Percentiles rank a stretch among this genome's conserved stretches.
These are phyloP conservation scores for Akanthomyces uredinophilus DNA, from an alignment of 2,329 filamentous ascomycete species.

Conservation along the genomic window DNA sequence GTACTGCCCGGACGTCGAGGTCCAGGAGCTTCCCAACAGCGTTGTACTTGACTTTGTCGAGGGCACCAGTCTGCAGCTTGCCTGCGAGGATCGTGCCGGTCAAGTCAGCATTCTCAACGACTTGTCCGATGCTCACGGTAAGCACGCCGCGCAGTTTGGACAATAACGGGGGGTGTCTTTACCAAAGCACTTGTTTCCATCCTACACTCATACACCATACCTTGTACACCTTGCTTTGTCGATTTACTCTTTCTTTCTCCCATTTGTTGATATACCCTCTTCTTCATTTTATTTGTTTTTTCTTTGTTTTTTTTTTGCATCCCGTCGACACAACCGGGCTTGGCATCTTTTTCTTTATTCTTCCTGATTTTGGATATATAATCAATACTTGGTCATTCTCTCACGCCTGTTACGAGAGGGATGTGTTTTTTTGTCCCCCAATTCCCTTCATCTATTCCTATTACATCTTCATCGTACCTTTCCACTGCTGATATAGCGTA, in stretches of 20 bases:
- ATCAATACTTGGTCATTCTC: neutral
- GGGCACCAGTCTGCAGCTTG: conserved; percentile 57
- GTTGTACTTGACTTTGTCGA: conserved; percentile 57
- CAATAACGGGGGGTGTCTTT: conserved; percentile 20
- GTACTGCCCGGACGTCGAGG: conserved; percentile 80
- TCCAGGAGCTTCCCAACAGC: conserved; percentile 89
- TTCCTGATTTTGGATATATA: neutral
- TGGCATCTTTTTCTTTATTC: neutral
- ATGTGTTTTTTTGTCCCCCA: neutral
- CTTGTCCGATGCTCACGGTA: conserved; percentile 33
- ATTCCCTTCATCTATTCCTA: neutral
- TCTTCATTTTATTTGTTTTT: conserved; percentile 2
- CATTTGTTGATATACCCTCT: conserved; percentile 14
- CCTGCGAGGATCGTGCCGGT: conserved; percentile 56
- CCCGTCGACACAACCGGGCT: neutral
- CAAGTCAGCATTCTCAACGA: conserved; percentile 49
- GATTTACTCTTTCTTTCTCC: neutral
- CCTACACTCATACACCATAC: neutral
- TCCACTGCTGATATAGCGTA: neutral
- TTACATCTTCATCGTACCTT: neutral
- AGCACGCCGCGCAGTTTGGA: conserved; percentile 28
- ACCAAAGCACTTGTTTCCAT: neutral
- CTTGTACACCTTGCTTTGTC: neutral
- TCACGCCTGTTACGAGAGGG: conserved; percentile 6
- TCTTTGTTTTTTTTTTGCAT: conserved; percentile 1